Conservation (phyloP, 345 rosid species). For the Citrus glauca region DNA sequence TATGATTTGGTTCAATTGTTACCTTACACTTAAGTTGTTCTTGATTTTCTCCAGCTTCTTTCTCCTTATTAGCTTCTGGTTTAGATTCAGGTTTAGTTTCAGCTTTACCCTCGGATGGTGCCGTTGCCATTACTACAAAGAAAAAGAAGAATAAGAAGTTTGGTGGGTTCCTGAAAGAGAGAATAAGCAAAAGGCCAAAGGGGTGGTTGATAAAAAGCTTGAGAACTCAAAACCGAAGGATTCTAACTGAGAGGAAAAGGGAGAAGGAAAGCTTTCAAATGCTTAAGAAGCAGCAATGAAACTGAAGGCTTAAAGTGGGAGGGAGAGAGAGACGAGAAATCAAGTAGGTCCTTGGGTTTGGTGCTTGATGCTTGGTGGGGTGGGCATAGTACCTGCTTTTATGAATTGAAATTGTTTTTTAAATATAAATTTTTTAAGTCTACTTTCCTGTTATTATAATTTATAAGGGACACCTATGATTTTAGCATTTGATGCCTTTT, state of each 20-base stretch:
- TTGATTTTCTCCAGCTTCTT: constrained; percentile 22
- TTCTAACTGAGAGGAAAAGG: not conserved
- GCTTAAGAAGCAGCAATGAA: not conserved
- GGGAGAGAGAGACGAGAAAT: constrained; percentile 11
- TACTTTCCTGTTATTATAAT: not conserved
- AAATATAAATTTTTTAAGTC: not conserved
- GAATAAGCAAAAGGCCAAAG: constrained; percentile 2
- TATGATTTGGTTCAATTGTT: not conserved
- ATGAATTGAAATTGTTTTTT: not conserved
- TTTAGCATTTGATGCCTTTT: constrained; percentile 11
- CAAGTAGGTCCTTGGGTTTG: constrained; percentile 18
- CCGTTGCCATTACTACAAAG: constrained; percentile 35
- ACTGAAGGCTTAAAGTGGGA: not conserved
- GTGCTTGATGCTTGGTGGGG: constrained; percentile 10
- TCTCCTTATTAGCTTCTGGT: constrained; percentile 12
- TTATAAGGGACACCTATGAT: not conserved
- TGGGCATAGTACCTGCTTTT: not conserved
- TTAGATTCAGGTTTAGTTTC: constrained; percentile 21
- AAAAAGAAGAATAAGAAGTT: not conserved
- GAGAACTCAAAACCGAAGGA: not conserved
- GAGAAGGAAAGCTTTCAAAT: not conserved
- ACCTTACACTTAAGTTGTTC: constrained; percentile 70
- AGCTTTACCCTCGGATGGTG: constrained; percentile 20
- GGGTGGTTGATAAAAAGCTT: not conserved
- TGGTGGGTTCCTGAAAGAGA: not conserved